Evolutionary conservation across 352 stramenopile species (phyloP).

Genomic region (Plasmopara viticola): DNA sequence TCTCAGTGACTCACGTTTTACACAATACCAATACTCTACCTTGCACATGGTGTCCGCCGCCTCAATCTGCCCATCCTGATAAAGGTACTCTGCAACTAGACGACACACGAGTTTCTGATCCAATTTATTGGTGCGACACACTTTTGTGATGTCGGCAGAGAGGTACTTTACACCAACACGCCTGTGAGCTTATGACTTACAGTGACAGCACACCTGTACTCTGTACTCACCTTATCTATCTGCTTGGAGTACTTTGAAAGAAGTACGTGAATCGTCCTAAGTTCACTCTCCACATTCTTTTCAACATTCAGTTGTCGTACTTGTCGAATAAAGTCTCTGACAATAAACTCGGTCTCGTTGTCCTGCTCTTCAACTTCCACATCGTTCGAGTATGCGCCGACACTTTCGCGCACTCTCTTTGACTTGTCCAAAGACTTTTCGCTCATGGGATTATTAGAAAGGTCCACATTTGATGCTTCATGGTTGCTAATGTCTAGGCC

Average conservation of each 20-base stretch:
- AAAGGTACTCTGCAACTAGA: constrained; percentile 70
- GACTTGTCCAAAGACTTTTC: neutral
- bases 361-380: constrained; percentile 40
- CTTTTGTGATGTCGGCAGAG: constrained; percentile 58
- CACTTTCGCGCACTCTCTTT: constrained; percentile 3
- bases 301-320: constrained; percentile 64
- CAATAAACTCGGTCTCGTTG: constrained; percentile 56
- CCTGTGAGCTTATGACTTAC: neutral
- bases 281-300: constrained; percentile 58
- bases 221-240: constrained; percentile 62
- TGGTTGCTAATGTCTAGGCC: constrained; percentile 3
- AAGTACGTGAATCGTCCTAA: constrained; percentile 61
- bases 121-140: constrained; percentile 52
- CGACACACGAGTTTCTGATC: constrained; percentile 60
- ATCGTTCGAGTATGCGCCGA: constrained; percentile 14
- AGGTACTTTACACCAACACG: constrained; percentile 32
- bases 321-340: constrained; percentile 60
- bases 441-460: neutral
- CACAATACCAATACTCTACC: constrained; percentile 17
- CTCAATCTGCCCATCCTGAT: constrained; percentile 72
- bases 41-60: constrained; percentile 65
- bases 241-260: constrained; percentile 76
- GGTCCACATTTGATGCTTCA: constrained; percentile 2
- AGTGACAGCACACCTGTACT: neutral
- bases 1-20: neutral